Evolutionary conservation across 78 protist genomes (phyloP).

Genomic region (Dictyostelium capitatum): DNA sequence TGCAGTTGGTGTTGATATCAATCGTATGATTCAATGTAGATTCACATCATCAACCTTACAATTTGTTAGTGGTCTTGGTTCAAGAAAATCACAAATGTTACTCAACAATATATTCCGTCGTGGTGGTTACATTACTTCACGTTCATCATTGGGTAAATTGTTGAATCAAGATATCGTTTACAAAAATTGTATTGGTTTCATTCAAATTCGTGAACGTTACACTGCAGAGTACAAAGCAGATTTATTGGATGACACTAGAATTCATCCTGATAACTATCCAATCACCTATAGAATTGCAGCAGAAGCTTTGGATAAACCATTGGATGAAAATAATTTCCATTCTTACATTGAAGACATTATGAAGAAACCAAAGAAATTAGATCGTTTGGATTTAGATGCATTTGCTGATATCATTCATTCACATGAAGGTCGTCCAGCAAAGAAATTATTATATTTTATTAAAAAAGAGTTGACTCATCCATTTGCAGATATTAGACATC

Average conservation of each 20-base stretch:
- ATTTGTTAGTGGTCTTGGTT: constrained; percentile 75
- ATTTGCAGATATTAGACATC: constrained; percentile 57
- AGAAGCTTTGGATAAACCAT: constrained; percentile 57
- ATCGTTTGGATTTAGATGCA: constrained; percentile 57
- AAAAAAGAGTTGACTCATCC: constrained; percentile 57
- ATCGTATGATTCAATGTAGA: constrained; percentile 31
- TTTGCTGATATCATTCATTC: constrained; percentile 56
- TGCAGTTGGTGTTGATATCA: constrained; percentile 82
- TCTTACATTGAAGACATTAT: constrained; percentile 30
- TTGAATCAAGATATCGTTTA: constrained; percentile 57
- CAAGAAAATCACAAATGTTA: constrained; percentile 76
- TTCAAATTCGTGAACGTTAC: constrained; percentile 58
- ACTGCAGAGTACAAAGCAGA: neutral
- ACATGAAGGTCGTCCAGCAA: constrained; percentile 30
- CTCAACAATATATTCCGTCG: constrained; percentile 29
- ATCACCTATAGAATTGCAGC: constrained; percentile 64
- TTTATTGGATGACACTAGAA: constrained; percentile 71
- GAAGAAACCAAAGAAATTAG: constrained; percentile 60
- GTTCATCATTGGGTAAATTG: constrained; percentile 31
- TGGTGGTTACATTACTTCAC: constrained; percentile 33
- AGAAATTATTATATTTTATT: constrained; percentile 23
- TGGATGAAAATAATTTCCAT: constrained; percentile 12
- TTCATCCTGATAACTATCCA: constrained; percentile 67
- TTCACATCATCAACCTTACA: constrained; percentile 65
- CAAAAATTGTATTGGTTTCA: constrained; percentile 78